Evolutionary conservation across 192 early-diverging fungal genomes (phyloP).

Genomic region (Coemansia sp.): DNA sequence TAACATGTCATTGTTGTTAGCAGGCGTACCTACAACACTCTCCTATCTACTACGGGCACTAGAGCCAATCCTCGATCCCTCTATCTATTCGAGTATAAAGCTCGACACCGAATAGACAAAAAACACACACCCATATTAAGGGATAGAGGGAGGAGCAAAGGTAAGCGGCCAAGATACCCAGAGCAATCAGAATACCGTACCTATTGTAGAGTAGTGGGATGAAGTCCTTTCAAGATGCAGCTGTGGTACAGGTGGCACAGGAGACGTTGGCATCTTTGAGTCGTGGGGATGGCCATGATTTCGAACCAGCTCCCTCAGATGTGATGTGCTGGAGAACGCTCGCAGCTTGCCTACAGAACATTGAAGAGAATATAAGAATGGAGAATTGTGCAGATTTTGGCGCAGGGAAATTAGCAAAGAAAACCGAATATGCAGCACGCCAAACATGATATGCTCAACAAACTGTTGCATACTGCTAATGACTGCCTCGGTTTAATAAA

Average conservation of each 20-base stretch:
- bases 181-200: slow-evolving; percentile 7
- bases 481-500: slow-evolving; percentile 4
- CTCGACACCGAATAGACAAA: too few species aligned
- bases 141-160: too few species aligned
- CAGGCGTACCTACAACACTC: background rate
- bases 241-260: slow-evolving; percentile 38
- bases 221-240: slow-evolving; percentile 22
- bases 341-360: slow-evolving; percentile 45
- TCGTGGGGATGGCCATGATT: slow-evolving; percentile 25
- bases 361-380: background rate
- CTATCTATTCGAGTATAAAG: background rate
- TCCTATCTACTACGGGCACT: background rate
- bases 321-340: slow-evolving; percentile 53
- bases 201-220: slow-evolving; percentile 28
- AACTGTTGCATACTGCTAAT: background rate
- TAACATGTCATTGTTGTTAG: background rate
- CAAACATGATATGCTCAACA: background rate
- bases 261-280: slow-evolving; percentile 20
- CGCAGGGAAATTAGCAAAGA: background rate
- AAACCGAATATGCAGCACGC: background rate
- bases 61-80: background rate
- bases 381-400: background rate
- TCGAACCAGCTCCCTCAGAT: slow-evolving; percentile 48
- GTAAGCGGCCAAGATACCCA: background rate
- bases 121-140: too few species aligned